phyloP scores from a whole-genome alignment of 2,329 filamentous ascomycete species.

The Aspergillus transmontanensis region DNA sequence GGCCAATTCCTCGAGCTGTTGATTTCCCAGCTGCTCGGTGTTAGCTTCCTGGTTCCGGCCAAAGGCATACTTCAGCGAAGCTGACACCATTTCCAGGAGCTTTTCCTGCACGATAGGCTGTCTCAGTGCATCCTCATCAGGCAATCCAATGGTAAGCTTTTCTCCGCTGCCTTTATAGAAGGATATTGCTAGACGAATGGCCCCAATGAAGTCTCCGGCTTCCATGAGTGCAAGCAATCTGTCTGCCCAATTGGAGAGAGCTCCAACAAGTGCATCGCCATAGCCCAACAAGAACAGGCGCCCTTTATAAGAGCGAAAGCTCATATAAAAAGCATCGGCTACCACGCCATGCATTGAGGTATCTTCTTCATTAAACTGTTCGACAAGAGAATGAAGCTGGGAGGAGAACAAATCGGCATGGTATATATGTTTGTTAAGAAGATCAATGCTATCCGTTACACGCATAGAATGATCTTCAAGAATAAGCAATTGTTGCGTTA shows the following conservation, averaged over 20 bases:
- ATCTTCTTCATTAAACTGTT: slow-evolving; percentile 85
- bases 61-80: slow-evolving; percentile 88
- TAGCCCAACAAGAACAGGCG: slow-evolving; percentile 90
- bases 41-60: slow-evolving; percentile 58
- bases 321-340: slow-evolving; percentile 97
- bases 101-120: slow-evolving; percentile 86
- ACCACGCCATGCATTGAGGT: slow-evolving; percentile 91
- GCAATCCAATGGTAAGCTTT: slow-evolving; percentile 89
- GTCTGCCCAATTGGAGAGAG: slow-evolving; percentile 96
- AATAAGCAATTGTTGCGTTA: slow-evolving; percentile 89
- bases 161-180: slow-evolving; percentile 93
- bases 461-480: slow-evolving; percentile 86
- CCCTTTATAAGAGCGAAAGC: slow-evolving; percentile 93
- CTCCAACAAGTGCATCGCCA: slow-evolving; percentile 87
- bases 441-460: slow-evolving; percentile 91
- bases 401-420: slow-evolving; percentile 87
- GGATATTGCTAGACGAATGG: slow-evolving; percentile 84
- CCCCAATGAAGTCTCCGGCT: slow-evolving; percentile 90
- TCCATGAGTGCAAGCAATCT: slow-evolving; percentile 92
- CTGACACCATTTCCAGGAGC: slow-evolving; percentile 87
- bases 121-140: slow-evolving; percentile 75
- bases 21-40: slow-evolving; percentile 55
- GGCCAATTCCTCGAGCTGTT: slow-evolving; percentile 74
- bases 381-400: slow-evolving; percentile 81
- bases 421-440: slow-evolving; percentile 89